phyloP scores from a whole-genome alignment of 2,329 filamentous ascomycete species.

The Magnaporthiopsis incrustans region DNA sequence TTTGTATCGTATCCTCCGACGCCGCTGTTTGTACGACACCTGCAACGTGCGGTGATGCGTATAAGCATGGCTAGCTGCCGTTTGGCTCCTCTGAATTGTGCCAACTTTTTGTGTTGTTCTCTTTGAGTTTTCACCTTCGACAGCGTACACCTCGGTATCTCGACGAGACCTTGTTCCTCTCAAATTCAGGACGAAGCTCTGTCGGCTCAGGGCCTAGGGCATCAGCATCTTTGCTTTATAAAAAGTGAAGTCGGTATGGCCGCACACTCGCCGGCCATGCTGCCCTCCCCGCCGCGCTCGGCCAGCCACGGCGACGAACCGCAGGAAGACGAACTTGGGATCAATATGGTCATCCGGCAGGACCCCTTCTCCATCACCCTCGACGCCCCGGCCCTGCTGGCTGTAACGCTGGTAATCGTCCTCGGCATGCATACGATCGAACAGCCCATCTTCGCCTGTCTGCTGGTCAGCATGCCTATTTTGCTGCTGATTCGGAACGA shows the following conservation, averaged over 20 bases:
- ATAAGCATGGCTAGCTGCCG: too few species aligned
- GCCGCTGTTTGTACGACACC: too few species aligned
- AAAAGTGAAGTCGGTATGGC: background rate
- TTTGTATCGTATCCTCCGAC: too few species aligned
- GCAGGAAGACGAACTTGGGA: slow-evolving; percentile 16
- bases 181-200: too few species aligned
- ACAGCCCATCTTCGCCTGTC: slow-evolving; percentile 36
- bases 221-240: slow-evolving; percentile 3
- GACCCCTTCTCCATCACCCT: slow-evolving; percentile 46
- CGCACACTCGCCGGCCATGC: background rate
- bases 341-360: slow-evolving; percentile 38
- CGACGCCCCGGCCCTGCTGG: slow-evolving; percentile 39
- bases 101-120: too few species aligned
- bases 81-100: too few species aligned
- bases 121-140: too few species aligned
- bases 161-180: too few species aligned
- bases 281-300: slow-evolving; percentile 6
- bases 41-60: too few species aligned
- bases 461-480: slow-evolving; percentile 42
- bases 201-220: background rate
- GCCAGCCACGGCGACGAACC: slow-evolving; percentile 9
- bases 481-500: slow-evolving; percentile 55
- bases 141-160: too few species aligned
- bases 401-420: slow-evolving; percentile 36
- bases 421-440: slow-evolving; percentile 44